Evolutionary conservation across 352 stramenopile genomes (phyloP), one percentile per base, ranked within the genome.

Genomic region (Phytophthora foliorum): DNA sequence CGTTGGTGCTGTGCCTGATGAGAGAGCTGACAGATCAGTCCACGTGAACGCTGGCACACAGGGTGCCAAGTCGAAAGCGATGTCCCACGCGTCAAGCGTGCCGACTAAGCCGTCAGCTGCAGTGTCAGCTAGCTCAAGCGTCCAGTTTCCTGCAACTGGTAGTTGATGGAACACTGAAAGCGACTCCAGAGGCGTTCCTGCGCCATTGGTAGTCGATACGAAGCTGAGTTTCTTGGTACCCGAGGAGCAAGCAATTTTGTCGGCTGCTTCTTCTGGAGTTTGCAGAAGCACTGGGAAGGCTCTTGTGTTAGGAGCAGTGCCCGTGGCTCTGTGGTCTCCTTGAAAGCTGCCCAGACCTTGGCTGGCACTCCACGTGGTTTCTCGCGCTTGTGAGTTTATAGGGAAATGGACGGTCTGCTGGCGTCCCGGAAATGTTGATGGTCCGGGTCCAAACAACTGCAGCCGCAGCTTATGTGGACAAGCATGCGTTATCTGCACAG

Each of bases 91-190:
- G 46, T 83, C 61, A 10, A 94, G 57, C 0, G 61, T 74, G 8
- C 86, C 86, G 2, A 79, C 57, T 2, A 77, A 55, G 0, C 77
- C 77, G 27, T 91, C 86, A 31, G 57, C 55, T 2, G 49, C 36
- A 19, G 71, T 87, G 49, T 90, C 82, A 7, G 72, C 58, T 16
- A 92, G 31, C 16, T 75, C 75, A 11, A 94, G 70, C 4, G 84
- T 91, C 84, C 86, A 94, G 16, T 83, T 80, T 0, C 86, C 84
- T 8, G 58, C 51, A 0, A 81, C 75, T 7, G 81, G 73, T 5
- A 92, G 61, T 34, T 90, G 75, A 29, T 86, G 80, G 44, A 94
- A 92, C 9, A 81, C 71, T 0, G 68, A 76, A 6, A 94, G 71
- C 1, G 86, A 42, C 55, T 93, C 80, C 0, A 90, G 49, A 17